phyloP scores from a whole-genome alignment of 2,329 filamentous ascomycete species.

The Cadophora gregata region DNA sequence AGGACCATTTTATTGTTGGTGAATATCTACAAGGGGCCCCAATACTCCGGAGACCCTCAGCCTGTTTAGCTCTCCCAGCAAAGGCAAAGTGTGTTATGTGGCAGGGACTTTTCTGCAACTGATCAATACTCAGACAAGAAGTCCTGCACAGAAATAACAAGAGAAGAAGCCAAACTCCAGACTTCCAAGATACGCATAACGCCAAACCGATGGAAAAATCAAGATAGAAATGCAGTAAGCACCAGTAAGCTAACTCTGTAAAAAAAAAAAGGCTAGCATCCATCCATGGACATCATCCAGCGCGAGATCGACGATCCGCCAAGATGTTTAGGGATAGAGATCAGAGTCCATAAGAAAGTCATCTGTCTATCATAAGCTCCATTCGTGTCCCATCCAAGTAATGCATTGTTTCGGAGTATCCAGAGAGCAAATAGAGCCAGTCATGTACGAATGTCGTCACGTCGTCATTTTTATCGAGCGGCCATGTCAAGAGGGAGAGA shows the following conservation, averaged over 20 bases:
- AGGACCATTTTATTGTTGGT: conserved; percentile 29
- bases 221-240: conserved; percentile 37
- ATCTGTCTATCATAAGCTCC: conserved; percentile 43
- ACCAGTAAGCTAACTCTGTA: conserved; percentile 31
- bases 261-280: conserved; percentile 31
- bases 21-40: conserved; percentile 36
- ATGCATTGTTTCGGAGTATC: conserved; percentile 42
- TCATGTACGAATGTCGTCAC: conserved; percentile 34
- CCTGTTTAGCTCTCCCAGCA: conserved; percentile 22
- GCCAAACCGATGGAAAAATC: conserved; percentile 35
- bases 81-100: conserved; percentile 19
- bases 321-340: conserved; percentile 32
- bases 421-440: conserved; percentile 40
- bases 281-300: conserved; percentile 30
- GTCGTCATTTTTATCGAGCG: conserved; percentile 37
- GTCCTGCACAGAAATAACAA: conserved; percentile 29
- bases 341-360: conserved; percentile 33
- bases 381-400: conserved; percentile 45
- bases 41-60: conserved; percentile 22
- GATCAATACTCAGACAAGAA: conserved; percentile 33
- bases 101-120: conserved; percentile 24
- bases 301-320: conserved; percentile 31
- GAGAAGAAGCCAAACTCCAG: conserved; percentile 38
- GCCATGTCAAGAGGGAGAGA: conserved; percentile 41
- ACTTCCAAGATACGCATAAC: conserved; percentile 37